phyloP scores from a whole-genome alignment of 2,329 filamentous ascomycete species.

The Pseudocercospora fijiensis region DNA sequence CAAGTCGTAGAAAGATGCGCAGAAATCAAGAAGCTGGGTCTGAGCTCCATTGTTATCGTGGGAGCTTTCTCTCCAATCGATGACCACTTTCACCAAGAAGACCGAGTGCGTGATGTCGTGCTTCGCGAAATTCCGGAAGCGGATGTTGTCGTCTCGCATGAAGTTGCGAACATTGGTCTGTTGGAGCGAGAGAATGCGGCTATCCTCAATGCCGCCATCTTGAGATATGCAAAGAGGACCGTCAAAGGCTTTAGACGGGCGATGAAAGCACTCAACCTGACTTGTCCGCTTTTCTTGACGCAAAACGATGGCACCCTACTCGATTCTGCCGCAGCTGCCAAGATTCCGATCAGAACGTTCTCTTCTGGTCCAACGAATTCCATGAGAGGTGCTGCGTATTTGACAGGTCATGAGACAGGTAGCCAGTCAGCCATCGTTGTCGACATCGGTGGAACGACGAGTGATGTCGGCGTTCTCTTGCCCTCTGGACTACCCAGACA shows the following conservation, averaged over 20 bases:
- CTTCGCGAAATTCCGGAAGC: conserved; percentile 47
- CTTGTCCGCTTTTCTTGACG: conserved; percentile 52
- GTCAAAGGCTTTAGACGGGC: conserved; percentile 49
- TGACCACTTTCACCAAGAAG: conserved; percentile 53
- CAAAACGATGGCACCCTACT: conserved; percentile 55
- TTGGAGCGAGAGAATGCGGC: conserved; percentile 53
- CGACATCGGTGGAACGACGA: conserved; percentile 66
- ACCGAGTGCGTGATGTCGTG: conserved; percentile 51
- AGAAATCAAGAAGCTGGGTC: conserved; percentile 46
- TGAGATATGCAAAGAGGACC: conserved; percentile 48
- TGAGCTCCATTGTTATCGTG: conserved; percentile 54
- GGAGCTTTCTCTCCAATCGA: conserved; percentile 62
- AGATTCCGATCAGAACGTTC: conserved; percentile 54
- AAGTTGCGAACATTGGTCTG: conserved; percentile 53
- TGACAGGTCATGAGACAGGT: conserved; percentile 44
- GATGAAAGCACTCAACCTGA: conserved; percentile 48
- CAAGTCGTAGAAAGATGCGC: conserved; percentile 48
- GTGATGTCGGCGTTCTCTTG: conserved; percentile 60
- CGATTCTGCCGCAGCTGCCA: conserved; percentile 47
- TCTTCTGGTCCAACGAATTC: conserved; percentile 55
- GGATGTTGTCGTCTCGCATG: conserved; percentile 54
- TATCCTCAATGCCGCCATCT: conserved; percentile 52
- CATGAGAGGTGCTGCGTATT: conserved; percentile 58
- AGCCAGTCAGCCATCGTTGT: conserved; percentile 54
- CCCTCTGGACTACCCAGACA: conserved; percentile 62